phyloP scores from a whole-genome alignment of 805 yeast genomes.

The Ogataea corticis region DNA sequence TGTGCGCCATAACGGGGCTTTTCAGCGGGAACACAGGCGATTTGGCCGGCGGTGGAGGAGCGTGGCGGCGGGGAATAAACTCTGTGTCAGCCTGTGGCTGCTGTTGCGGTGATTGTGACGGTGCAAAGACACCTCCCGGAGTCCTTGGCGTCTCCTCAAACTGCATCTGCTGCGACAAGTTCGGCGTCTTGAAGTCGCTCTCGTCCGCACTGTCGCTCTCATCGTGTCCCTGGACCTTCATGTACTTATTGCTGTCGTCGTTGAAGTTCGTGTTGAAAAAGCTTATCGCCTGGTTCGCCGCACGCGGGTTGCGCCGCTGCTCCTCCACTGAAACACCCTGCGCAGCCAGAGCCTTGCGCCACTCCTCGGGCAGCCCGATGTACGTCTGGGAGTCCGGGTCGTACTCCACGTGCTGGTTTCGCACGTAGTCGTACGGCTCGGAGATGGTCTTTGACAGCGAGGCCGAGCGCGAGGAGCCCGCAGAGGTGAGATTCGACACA shows the following conservation, averaged over 20 bases:
- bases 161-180: slow-evolving; percentile 10
- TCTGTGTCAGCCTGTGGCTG: slow-evolving; percentile 25
- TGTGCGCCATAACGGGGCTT: slow-evolving; percentile 12
- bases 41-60: slow-evolving; percentile 37
- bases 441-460: slow-evolving; percentile 57
- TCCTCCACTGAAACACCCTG: slow-evolving; percentile 88
- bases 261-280: slow-evolving; percentile 29
- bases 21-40: slow-evolving; percentile 8
- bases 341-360: slow-evolving; percentile 81
- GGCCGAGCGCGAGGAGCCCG: slow-evolving; percentile 13
- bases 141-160: slow-evolving; percentile 15
- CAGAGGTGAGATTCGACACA: slow-evolving; percentile 23
- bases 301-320: slow-evolving; percentile 89
- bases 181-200: slow-evolving; percentile 21
- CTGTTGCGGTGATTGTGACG: too few species aligned
- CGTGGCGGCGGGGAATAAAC: slow-evolving; percentile 37
- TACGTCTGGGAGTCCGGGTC: slow-evolving; percentile 82
- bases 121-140: too few species aligned
- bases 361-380: slow-evolving; percentile 89
- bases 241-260: slow-evolving; percentile 30
- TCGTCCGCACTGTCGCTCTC: slow-evolving; percentile 18
- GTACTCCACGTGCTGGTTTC: slow-evolving; percentile 90
- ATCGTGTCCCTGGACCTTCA: slow-evolving; percentile 28
- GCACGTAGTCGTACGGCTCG: slow-evolving; percentile 89
- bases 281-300: slow-evolving; percentile 50